Conservation (phyloP, 805 yeast genomes). For the Candida chilensis region DNA sequence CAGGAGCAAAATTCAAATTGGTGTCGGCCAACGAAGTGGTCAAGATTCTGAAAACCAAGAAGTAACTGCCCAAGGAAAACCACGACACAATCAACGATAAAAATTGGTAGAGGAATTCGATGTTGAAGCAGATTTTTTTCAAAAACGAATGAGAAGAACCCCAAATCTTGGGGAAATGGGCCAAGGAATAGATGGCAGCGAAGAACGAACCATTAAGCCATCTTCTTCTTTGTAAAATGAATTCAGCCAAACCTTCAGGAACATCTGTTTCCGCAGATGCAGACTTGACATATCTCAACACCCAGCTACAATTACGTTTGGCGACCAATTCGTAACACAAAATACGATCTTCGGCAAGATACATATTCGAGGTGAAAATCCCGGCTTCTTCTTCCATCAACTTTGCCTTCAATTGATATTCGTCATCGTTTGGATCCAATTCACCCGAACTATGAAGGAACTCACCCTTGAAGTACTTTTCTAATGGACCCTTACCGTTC, state of each 20-base stretch:
- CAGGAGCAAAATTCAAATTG: constrained; percentile 31
- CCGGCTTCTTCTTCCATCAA: constrained; percentile 33
- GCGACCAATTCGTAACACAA: constrained; percentile 58
- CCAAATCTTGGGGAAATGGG: constrained; percentile 48
- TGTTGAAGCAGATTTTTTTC: constrained; percentile 40
- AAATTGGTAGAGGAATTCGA: constrained; percentile 49
- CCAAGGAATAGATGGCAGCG: constrained; percentile 49
- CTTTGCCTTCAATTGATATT: constrained; percentile 23
- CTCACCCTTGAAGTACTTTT: constrained; percentile 62
- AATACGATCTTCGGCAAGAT: constrained; percentile 62
- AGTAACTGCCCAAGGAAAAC: constrained; percentile 58
- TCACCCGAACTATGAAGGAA: constrained; percentile 48
- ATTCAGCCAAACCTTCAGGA: constrained; percentile 53
- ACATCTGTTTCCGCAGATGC: constrained; percentile 66
- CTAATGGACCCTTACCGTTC: constrained; percentile 48
- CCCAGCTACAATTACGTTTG: constrained; percentile 48
- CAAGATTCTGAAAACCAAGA: constrained; percentile 53
- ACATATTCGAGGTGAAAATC: constrained; percentile 61
- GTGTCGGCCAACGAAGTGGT: constrained; percentile 38
- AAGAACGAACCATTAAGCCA: constrained; percentile 69
- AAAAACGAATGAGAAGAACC: constrained; percentile 40
- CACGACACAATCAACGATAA: constrained; percentile 47
- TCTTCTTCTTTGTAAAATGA: constrained; percentile 55
- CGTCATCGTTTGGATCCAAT: constrained; percentile 49
- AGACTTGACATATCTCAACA: constrained; percentile 50